phyloP scores from a whole-genome alignment of 2,329 filamentous ascomycete genomes.

The Elsinoe fawcettii region DNA sequence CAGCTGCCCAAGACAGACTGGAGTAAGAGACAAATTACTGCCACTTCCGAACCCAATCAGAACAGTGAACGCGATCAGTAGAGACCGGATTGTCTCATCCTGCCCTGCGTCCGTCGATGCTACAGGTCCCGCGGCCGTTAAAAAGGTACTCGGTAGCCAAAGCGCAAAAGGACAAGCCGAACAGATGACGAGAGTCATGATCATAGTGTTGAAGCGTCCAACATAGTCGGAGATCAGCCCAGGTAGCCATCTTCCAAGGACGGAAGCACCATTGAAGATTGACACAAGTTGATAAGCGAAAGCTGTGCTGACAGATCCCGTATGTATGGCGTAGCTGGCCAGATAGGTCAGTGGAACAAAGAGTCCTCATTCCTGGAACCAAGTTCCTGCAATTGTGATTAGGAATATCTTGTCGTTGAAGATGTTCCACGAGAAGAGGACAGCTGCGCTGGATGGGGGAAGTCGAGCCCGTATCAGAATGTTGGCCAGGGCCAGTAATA shows the following conservation, averaged over 20 bases:
- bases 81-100: slow-evolving; percentile 18
- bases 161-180: slow-evolving; percentile 59
- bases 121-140: slow-evolving; percentile 18
- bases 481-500: slow-evolving; percentile 32
- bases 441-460: slow-evolving; percentile 32
- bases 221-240: slow-evolving; percentile 67
- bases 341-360: slow-evolving; percentile 70
- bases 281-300: slow-evolving; percentile 69
- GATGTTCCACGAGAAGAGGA: slow-evolving; percentile 37
- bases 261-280: slow-evolving; percentile 69
- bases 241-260: slow-evolving; percentile 67
- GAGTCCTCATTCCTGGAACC: slow-evolving; percentile 41
- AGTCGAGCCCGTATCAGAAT: slow-evolving; percentile 36
- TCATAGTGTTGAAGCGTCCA: slow-evolving; percentile 75
- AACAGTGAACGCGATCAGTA: slow-evolving; percentile 26
- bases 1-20: slow-evolving; percentile 41
- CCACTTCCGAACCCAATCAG: slow-evolving; percentile 33
- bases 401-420: slow-evolving; percentile 34
- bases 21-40: slow-evolving; percentile 32
- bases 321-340: slow-evolving; percentile 62
- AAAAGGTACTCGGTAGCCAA: slow-evolving; percentile 56
- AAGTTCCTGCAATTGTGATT: slow-evolving; percentile 35
- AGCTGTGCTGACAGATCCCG: slow-evolving; percentile 48
- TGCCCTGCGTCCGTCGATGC: slow-evolving; percentile 12
- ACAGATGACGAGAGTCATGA: slow-evolving; percentile 54